Evolutionary conservation across 805 yeast genomes (phyloP), one percentile per base, ranked within the genome.

Genomic region (Priceomyces castillae): DNA sequence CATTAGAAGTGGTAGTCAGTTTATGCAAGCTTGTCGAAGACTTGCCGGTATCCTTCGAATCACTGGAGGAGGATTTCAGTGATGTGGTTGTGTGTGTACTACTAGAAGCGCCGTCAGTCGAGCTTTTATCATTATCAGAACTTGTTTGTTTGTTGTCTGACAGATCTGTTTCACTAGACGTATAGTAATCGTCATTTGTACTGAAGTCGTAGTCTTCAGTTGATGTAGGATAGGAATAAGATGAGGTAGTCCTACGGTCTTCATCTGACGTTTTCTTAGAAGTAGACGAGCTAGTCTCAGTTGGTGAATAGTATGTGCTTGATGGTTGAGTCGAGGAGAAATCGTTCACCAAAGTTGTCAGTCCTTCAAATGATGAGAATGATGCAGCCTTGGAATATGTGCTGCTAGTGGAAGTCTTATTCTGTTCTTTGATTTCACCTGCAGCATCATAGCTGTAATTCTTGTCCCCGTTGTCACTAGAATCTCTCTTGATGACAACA

Each of bases 1-100:
- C 77, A 41, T 59, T 60, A 36, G 41, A 30, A 12, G 39, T 30
- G 3, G 40, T 37, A 14, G 35, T 37, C 40, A 37, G 18, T 16
- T 17, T 23, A 25, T 22, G n/a, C 31, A 37, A 19, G 18, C 12
- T 14, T 23, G 19, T 37, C 3, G 40, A 37, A 3, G 37, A 34
- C 25, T 22, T 22, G 25, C 25, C 9, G 9, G 25, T 7, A 7
- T 6, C 25, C 9, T 22, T 22, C 25, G 25, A 22, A 6, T 7
- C 9, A 9, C 25, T 22, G 25, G 25, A 7, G 25, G 9, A 6
- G 25, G 25, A 7, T 22, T 22, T 22, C 25, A 7, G 6, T 6
- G 25, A 9, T 22, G 25, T 22, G 9, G 25, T 22, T 22, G 25
- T 22, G n/a, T n/a, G n/a, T n/a, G n/a, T n/a, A n/a, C n/a, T n/a